Evolutionary conservation across 768 basidiomycete genomes (phyloP).

Genomic region (Lentinula sp.): DNA sequence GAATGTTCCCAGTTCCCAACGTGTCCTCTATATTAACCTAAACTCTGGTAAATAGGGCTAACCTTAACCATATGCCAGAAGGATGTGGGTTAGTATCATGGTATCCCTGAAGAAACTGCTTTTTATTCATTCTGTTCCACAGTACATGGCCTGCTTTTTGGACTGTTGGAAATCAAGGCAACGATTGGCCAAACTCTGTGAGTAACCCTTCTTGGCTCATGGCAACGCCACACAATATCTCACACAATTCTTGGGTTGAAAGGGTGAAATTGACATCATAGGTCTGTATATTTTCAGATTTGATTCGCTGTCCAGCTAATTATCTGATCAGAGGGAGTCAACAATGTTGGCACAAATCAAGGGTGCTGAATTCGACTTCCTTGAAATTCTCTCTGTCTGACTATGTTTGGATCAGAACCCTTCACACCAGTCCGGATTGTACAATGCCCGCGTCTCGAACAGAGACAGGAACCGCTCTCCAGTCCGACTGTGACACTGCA

Average conservation of each 20-base stretch:
- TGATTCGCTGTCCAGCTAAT: background rate
- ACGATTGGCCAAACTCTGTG: conserved; percentile 42
- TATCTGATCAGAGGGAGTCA: conserved; percentile 38
- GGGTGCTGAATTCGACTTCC: conserved; percentile 10
- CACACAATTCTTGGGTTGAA: background rate
- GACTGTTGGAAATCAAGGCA: conserved; percentile 30
- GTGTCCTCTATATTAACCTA: background rate
- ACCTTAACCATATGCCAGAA: conserved; percentile 48
- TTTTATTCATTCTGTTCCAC: background rate
- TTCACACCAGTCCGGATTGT: conserved; percentile 30
- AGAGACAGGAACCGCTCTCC: conserved; percentile 8
- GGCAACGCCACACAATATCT: background rate
- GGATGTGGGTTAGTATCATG: conserved; percentile 36
- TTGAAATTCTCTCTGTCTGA: background rate
- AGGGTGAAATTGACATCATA: conserved; percentile 45
- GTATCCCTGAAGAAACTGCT: background rate
- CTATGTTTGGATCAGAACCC: conserved; percentile 17
- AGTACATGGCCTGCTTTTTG: conserved; percentile 49
- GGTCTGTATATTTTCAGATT: background rate
- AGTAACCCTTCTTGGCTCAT: conserved; percentile 4
- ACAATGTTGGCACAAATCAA: conserved; percentile 36
- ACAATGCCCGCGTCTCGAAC: background rate
- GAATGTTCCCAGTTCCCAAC: conserved; percentile 1
- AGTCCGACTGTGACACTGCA: conserved; percentile 28
- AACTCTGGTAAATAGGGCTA: conserved; percentile 16